Evolutionary conservation across 2,329 filamentous ascomycete species (phyloP), one percentile per base, ranked within the genome.

Genomic region (Trichoderma oligosporum): DNA sequence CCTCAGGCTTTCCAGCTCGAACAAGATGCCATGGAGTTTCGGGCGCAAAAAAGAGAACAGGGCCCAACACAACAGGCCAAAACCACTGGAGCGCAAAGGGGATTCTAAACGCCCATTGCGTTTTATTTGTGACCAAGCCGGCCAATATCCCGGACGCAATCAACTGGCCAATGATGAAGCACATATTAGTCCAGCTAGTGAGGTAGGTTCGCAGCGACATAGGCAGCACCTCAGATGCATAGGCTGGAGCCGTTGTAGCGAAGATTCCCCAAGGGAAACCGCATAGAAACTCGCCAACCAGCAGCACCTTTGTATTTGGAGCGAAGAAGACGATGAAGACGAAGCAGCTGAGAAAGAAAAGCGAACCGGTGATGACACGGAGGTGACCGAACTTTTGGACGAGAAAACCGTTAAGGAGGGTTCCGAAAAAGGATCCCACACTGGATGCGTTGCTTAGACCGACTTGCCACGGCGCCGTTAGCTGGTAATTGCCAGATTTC

Each of bases 21-120:
- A 78, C 71, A 2, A 73, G 67, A 65, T 73, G 76, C 73, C 76
- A 70, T 0, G 78, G 78, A 1, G 73, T 56, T 24, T 80, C 78
- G 0, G 78, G 79, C 1, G 76, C 74, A 20, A 79, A 74, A 7
- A 64, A 60, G 1, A 77, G 65, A 2, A 68, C 63, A 0, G 73
- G 62, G 2, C 78, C 59, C 2, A 80, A 65, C 1, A 74, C 66
- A 1, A 73, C 66, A 0, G 77, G 76, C 72, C 75, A 81, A 4
- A 73, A 63, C 78, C 78, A 81, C 60, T 80, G 77, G 0, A 80
- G 52, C 0, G 71, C 77, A 55, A 77, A 81, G 0, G 78, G 77
- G 11, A 75, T 76, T 7, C 73, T 69, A 61, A 76, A 81, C 0
- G 73, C 71, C 74, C 75, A 79, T 22, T 78, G 63, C 2, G 71